Evolutionary conservation across 140 eudicot genomes (phyloP), one percentile per base, ranked within the genome.

Genomic region (Flaveria floridana): DNA sequence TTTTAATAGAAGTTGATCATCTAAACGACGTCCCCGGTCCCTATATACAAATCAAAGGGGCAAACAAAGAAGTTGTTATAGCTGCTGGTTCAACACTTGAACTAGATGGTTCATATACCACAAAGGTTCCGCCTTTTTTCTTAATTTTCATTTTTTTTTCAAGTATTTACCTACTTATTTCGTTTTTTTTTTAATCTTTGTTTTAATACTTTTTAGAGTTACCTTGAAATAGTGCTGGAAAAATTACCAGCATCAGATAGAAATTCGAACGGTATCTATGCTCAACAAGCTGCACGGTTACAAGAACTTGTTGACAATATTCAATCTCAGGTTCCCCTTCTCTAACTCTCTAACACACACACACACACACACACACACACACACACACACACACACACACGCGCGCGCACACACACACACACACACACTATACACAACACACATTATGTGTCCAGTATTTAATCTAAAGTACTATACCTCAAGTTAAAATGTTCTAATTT

Each of bases 1-100:
- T 94, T 84, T 89, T 94, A 66, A 82, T 94, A 65, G 99, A 94
- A 85, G 96, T 94, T 47, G 99, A 94, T 84, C 97, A 87, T 85
- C 76, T 94, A 65, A 89, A 88, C 75, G 97, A 94, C 77, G 95
- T 84, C 14, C 81, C 97, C 13, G 89, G 85, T 62, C 92, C 99
- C 30, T 94, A 88, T 84, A 61, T 94, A 72, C 99, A 94, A 82
- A 94, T 94, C 21, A 94, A 94, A 78, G 99, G 97, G 76, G 88
- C 85, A 30, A 85, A 88, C 61, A 94, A 91, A 77, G 97, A 90
- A 48, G 82, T 83, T 39, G 99, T 88, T 44, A 68, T 80, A 47
- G 92, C 97, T 77, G 95, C 97, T 57, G 99, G 96, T 51, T 94
- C 94, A 19, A 76, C 78, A 73, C 97, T 94, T 66, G 84, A 82